Evolutionary conservation across 345 rosid species (phyloP), one percentile per base, ranked within the genome.

Genomic region (Brassica cretica): DNA sequence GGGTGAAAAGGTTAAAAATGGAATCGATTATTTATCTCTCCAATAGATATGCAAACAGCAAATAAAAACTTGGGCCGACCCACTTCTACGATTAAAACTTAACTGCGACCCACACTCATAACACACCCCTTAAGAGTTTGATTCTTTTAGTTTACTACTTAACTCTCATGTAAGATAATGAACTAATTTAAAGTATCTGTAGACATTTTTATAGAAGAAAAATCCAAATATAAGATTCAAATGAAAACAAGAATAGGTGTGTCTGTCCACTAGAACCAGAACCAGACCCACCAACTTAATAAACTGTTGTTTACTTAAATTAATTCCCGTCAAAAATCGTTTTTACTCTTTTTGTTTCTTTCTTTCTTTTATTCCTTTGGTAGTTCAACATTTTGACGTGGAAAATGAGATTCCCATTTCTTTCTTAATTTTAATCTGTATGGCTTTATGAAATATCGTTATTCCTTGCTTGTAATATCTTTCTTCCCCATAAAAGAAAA

Each of bases 321-420:
- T 44, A 49, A 35, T 0, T 18, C 68, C 51, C 70, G 46, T 73
- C 70, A 27, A 73, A 73, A 74, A 61, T 74, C 70, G 69, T 79
- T 67, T 77, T 61, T 51, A 18, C 71, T 53, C 82, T 74, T 74
- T 79, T 73, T 62, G 65, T 68, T 73, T 79, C 27, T 64, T 51
- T 76, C 39, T 69, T 69, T 76, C 39, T 73, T 67, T 73, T 68
- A 73, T 62, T 79, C 71, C 78, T 73, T 68, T 51, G 78, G 81
- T 72, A 73, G 74, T 73, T 79, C 71, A 73, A 79, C 82, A 79
- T 79, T 74, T 79, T 79, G 82, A 79, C 82, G 71, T 79, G 82
- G 82, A 79, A 78, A 79, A 62, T 62, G 49, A 73, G 78, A 68
- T 74, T 79, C 78, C 63, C 64, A 11, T 68, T 35, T 79, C 75